Evolutionary conservation across 73 alveolate genomes (phyloP).

Genomic region (Paramecium octaurelia): DNA sequence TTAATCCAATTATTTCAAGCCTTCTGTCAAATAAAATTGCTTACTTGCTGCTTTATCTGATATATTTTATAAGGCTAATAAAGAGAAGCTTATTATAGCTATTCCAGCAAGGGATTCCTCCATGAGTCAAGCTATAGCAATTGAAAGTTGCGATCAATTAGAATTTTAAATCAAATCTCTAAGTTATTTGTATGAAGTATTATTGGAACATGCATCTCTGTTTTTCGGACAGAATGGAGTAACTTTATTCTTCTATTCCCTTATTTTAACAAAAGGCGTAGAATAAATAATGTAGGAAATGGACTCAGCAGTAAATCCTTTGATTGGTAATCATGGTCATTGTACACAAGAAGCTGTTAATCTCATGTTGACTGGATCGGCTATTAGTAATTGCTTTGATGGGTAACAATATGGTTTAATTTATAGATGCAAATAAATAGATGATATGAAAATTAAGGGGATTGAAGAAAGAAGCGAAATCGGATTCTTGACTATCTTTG

Average conservation of each 20-base stretch:
- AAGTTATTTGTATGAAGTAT: conserved; percentile 31
- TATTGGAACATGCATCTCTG: neutral
- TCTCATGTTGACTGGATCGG: conserved; percentile 69
- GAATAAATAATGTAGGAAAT: conserved; percentile 27
- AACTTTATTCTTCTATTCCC: conserved; percentile 30
- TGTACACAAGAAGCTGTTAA: conserved; percentile 73
- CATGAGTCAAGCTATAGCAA: neutral
- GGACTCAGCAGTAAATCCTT: conserved; percentile 43
- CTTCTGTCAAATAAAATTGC: conserved; percentile 33
- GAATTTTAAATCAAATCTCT: neutral
- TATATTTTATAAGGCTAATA: conserved; percentile 14
- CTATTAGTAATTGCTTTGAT: conserved; percentile 71
- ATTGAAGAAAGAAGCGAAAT: conserved; percentile 65
- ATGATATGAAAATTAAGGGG: conserved; percentile 67
- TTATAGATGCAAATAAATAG: conserved; percentile 59
- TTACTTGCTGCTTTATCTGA: conserved; percentile 59
- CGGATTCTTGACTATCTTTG: conserved; percentile 73
- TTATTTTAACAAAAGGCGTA: conserved; percentile 51
- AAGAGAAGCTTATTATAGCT: neutral
- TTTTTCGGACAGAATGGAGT: conserved; percentile 49
- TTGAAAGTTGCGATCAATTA: conserved; percentile 46
- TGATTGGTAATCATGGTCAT: conserved; percentile 69
- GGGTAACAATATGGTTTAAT: conserved; percentile 38
- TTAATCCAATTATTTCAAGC: neutral
- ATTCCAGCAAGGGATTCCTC: conserved; percentile 7